A percentile compares a stretch with the other conserved stretches of the same genome.
Evolutionary conservation across 306 rosid genomes (phyloP).

Genomic region (Vigna trinervia): DNA sequence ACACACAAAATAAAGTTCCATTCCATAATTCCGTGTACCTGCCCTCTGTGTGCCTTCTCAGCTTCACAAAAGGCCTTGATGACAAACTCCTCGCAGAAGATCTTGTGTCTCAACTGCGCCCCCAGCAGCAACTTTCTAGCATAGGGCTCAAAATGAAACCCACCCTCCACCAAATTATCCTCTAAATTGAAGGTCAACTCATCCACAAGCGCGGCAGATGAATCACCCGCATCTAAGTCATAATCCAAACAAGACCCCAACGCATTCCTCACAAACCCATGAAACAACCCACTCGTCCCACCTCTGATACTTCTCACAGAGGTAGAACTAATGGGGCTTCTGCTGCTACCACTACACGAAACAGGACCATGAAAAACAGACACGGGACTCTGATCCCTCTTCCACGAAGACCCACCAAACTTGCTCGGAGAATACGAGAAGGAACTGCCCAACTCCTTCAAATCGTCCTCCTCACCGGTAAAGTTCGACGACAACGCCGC

Average conservation of each 20-base stretch:
- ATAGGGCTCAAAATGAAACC: constrained; percentile 66
- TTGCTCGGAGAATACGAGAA: constrained; percentile 75
- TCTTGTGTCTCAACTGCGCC: constrained; percentile 84
- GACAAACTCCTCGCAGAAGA: constrained; percentile 81
- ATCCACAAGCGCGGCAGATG: constrained; percentile 59
- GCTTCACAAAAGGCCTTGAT: constrained; percentile 93
- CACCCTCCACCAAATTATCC: constrained; percentile 64
- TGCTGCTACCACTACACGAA: constrained; percentile 58
- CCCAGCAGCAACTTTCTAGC: constrained; percentile 77
- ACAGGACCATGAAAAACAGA: constrained; percentile 93
- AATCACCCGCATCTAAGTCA: constrained; percentile 53
- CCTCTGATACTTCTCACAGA: neutral
- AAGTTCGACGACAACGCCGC: constrained; percentile 63
- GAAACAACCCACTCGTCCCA: constrained; percentile 66
- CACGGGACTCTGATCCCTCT: constrained; percentile 84
- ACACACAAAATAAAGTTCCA: neutral
- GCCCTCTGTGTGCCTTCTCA: constrained; percentile 96
- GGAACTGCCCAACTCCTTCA: constrained; percentile 79
- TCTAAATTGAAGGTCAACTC: constrained; percentile 87
- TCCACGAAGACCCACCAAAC: constrained; percentile 64
- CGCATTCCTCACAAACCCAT: constrained; percentile 87
- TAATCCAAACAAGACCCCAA: constrained; percentile 76
- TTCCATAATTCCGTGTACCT: constrained; percentile 54
- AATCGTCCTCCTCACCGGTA: constrained; percentile 70
- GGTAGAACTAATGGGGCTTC: neutral